Percentiles rank a stretch among this genome's conserved stretches.
These are phyloP conservation scores for Talaromyces adpressus DNA, from an alignment of 495 filamentous ascomycete genomes.

Conservation along the genomic window DNA sequence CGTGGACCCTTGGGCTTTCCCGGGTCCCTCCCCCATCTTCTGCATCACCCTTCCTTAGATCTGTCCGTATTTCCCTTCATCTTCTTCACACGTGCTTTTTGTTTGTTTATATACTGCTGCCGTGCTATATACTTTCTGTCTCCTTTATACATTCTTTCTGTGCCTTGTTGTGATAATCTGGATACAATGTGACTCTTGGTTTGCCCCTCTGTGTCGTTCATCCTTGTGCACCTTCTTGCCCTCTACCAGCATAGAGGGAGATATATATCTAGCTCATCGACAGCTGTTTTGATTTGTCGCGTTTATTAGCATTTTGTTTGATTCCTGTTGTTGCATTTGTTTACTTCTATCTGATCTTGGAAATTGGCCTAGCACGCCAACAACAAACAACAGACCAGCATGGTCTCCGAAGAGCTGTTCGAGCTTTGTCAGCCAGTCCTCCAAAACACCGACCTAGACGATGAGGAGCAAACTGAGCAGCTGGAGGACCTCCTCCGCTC, in stretches of 20 bases:
- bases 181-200: slow-evolving; percentile 3
- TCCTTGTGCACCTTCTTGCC: slow-evolving; percentile 4
- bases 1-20: neutral
- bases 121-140: neutral
- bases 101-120: neutral
- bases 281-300: neutral
- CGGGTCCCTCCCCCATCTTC: slow-evolving; percentile 2
- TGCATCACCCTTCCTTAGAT: neutral
- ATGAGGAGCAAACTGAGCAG: slow-evolving; percentile 93
- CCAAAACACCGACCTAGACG: slow-evolving; percentile 72
- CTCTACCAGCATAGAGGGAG: neutral
- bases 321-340: neutral
- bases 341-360: neutral
- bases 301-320: neutral
- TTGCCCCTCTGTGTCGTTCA: neutral
- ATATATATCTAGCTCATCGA: neutral
- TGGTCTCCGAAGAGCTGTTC: slow-evolving; percentile 90
- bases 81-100: neutral
- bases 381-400: slow-evolving; percentile 26
- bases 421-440: slow-evolving; percentile 86
- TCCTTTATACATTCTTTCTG: neutral
- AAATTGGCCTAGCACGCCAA: neutral
- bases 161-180: neutral
- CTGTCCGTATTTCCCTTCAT: neutral
- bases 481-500: slow-evolving; percentile 78